Percentiles rank a stretch among this genome's conserved stretches.
phyloP scores from a whole-genome alignment of 805 yeast genomes.

The Saturnispora quitensis region DNA sequence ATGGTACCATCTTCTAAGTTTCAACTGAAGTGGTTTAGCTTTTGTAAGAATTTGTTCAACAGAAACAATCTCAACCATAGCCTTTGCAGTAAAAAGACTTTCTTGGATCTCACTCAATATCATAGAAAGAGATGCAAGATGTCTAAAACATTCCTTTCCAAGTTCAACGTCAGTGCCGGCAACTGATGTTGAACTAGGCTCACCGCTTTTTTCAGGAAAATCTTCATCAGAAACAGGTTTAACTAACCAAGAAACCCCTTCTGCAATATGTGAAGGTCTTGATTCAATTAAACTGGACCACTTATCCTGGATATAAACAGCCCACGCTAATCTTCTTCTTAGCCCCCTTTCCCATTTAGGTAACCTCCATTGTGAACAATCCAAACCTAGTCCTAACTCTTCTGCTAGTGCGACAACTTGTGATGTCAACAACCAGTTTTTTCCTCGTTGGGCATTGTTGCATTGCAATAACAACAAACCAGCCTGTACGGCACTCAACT shows the following conservation, averaged over 20 bases:
- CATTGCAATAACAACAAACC: constrained; percentile 72
- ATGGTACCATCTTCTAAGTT: constrained; percentile 69
- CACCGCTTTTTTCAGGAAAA: constrained; percentile 57
- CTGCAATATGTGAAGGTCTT: constrained; percentile 72
- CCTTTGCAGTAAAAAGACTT: constrained; percentile 61
- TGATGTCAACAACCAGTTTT: constrained; percentile 79
- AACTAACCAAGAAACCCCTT: constrained; percentile 74
- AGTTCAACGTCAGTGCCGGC: constrained; percentile 57
- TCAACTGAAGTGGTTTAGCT: constrained; percentile 77
- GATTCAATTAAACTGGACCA: constrained; percentile 81
- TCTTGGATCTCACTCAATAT: constrained; percentile 66
- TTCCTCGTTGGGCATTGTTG: constrained; percentile 25
- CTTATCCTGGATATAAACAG: constrained; percentile 84
- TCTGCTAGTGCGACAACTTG: constrained; percentile 84
- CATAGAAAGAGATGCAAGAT: constrained; percentile 54
- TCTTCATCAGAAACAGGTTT: constrained; percentile 60
- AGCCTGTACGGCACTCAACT: constrained; percentile 85
- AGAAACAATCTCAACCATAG: constrained; percentile 45
- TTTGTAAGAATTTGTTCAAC: constrained; percentile 60
- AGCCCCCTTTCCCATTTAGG: constrained; percentile 95
- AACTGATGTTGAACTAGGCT: constrained; percentile 15
- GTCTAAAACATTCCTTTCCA: constrained; percentile 62
- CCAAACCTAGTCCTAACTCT: constrained; percentile 84
- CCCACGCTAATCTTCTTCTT: constrained; percentile 89
- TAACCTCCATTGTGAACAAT: constrained; percentile 82